Percentiles rank a stretch among this genome's conserved stretches.
Evolutionary conservation across 371 early-diverging fungal genomes (phyloP).

Genomic region (Batkoa obscura): DNA sequence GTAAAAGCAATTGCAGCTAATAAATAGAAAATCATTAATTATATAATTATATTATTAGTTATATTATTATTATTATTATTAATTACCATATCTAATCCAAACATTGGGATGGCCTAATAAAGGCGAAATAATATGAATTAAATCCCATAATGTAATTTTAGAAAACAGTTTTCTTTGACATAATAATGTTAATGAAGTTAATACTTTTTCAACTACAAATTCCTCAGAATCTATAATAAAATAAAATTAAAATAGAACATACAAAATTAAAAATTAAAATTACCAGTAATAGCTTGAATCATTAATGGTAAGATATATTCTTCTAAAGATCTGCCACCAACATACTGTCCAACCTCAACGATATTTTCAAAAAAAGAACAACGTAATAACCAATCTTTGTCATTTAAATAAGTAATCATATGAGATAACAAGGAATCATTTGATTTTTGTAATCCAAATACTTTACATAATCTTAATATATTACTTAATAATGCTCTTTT

Average conservation of each 20-base stretch:
- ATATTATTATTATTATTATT: background rate
- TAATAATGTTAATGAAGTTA: conserved; percentile 59
- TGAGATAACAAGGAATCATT: conserved; percentile 73
- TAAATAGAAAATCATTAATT: background rate
- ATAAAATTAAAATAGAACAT: conserved; percentile 37
- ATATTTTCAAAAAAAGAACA: conserved; percentile 80
- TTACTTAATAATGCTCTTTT: conserved; percentile 55
- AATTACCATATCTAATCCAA: conserved; percentile 54
- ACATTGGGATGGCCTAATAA: conserved; percentile 64
- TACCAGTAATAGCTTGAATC: conserved; percentile 73
- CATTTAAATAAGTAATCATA: conserved; percentile 89
- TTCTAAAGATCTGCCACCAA: conserved; percentile 66
- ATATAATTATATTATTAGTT: background rate
- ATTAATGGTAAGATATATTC: conserved; percentile 86
- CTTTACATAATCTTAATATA: conserved; percentile 58
- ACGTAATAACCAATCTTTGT: conserved; percentile 76
- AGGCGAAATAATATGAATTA: conserved; percentile 42
- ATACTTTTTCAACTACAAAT: conserved; percentile 74
- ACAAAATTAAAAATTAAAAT: conserved; percentile 30
- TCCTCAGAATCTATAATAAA: conserved; percentile 51
- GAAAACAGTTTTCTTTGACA: conserved; percentile 67
- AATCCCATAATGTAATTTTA: conserved; percentile 56
- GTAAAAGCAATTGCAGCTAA: conserved; percentile 54
- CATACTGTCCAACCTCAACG: conserved; percentile 70
- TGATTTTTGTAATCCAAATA: conserved; percentile 64